Percentiles rank a stretch among this genome's conserved stretches.
phyloP scores from a whole-genome alignment of 2,329 filamentous ascomycete genomes.

The Alternaria sp. region DNA sequence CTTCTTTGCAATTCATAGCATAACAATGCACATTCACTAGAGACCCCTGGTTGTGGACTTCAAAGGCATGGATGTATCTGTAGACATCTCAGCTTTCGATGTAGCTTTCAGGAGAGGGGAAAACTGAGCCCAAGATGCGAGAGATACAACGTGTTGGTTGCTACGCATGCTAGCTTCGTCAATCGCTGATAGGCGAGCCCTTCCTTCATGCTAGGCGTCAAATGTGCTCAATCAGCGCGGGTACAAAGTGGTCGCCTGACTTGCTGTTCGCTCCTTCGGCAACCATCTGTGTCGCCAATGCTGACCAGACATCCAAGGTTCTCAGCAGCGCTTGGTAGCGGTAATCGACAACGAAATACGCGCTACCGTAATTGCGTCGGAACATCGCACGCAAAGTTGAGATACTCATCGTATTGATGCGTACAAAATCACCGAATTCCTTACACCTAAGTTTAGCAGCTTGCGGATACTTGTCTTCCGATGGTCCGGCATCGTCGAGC shows the following conservation, averaged over 20 bases:
- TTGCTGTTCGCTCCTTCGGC: not conserved
- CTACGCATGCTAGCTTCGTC: not conserved
- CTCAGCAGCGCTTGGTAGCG: slow-evolving; percentile 11
- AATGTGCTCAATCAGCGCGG: not conserved
- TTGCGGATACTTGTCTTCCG: slow-evolving; percentile 2
- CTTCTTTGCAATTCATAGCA: not conserved
- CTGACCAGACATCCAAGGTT: slow-evolving; percentile 14
- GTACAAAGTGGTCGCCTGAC: slow-evolving; percentile 9
- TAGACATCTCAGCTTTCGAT: not conserved
- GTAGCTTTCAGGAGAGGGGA: not conserved
- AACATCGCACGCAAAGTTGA: not conserved
- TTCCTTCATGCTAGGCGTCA: not conserved
- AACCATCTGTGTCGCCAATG: slow-evolving; percentile 5
- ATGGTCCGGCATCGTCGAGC: not conserved
- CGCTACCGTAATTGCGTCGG: slow-evolving; percentile 2
- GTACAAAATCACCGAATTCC: not conserved
- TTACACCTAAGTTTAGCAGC: not conserved
- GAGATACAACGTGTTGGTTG: not conserved
- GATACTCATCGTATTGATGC: not conserved
- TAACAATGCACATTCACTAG: not conserved
- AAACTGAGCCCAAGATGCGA: not conserved
- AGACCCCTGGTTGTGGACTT: not conserved
- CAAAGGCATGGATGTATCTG: not conserved
- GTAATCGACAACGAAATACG: not conserved
- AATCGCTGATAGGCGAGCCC: not conserved